Evolutionary conservation across 2,329 filamentous ascomycete genomes (phyloP), one percentile per base, ranked within the genome.

Genomic region (Sarocladium brachiariae): DNA sequence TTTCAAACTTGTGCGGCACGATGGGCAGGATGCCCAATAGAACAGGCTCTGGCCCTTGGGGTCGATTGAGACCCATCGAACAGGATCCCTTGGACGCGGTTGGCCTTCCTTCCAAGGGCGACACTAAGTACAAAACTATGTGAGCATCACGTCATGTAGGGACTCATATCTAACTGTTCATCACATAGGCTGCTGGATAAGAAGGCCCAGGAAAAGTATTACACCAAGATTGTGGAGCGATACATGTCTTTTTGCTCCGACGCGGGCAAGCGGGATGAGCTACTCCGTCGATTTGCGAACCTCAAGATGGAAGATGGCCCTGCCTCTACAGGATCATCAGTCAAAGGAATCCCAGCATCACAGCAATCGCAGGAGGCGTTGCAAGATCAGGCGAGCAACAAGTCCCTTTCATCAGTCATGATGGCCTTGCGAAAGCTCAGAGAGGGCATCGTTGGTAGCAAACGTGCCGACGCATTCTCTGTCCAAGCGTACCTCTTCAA

Each of bases 401-500:
- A 81, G 57, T 83, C 87, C 56, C 77, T 96, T 25, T 78, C 84
- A 2, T 81, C 80, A 18, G 82, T 97, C 49, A 76, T 96, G 50
- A 80, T 87, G 60, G 88, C 92, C 2, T 84, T 97, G 63, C 84
- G 93, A 55, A 97, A 96, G 66, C 80, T 99, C 27, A 83, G 93
- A 51, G 93, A 99, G 71, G 91, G 86, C 21, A 84, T 97, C 45
- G 81, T 95, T 2, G 88, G 88, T 11, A 84, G 87, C 8, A 81
- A 83, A 50, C 82, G 91, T 18, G 73, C 76, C 31, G 87, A 96
- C 62, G 74, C 80, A 49, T 99, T 99, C 67, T 84, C 92, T 1
- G 82, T 87, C n/a, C 84, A 90, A 58, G 88, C 84, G 14, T 96
- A 97, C 68, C 82, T 95, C 55, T 97, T 97, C 73, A 89, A 88